Base-by-base conservation (phyloP, 2,329 filamentous ascomycete species). In the Pseudogymnoascus verrucosus region DNA sequence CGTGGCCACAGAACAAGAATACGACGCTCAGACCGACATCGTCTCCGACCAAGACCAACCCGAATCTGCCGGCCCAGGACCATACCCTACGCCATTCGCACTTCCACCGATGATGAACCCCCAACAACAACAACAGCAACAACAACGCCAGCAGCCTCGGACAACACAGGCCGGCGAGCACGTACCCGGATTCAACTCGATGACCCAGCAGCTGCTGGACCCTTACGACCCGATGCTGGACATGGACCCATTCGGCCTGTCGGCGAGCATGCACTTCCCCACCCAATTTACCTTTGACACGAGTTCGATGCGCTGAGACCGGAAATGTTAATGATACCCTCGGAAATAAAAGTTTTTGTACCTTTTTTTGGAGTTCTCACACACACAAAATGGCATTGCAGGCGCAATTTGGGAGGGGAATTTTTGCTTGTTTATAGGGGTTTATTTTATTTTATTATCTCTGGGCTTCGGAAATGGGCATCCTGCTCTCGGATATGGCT, bases 191-290 rank as follows among this genome's bases (percentile, higher is more conserved):
- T 47, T 47, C 21, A 47, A 26, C 42, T 47, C 42, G 42, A 47
- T 47, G 42, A 47, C 42, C 42, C 59, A 76, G 67, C 63, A 79
- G 62, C 78, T 86, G 39, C 83, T 89, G 71, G 85, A 88, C 68
- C 82, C 85, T 12, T 96, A 91, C 73, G 93, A 97, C 71, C 89
- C 92, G 16, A 90, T 92, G 77, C 80, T 96, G 60, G 93, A 97
- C 73, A 91, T 92, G 76, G 93, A 97, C 75, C 93, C 93, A 0
- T 98, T 97, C 71, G 93, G 93, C 11, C 80, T 97, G 62, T 93
- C 90, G 65, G 93, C 93, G 37, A 96, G 91, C 77, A 96, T 96
- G 93, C 90, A 93, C 68, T 96, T 96, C 71, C 92, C 92, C 10
- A 90, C 89, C 1, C 89, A 90, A 63, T 95, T 93, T 75, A 85